Percentiles rank a stretch among this genome's conserved stretches.
These are phyloP conservation scores for Talaromyces amestolkiae DNA, from an alignment of 2,329 filamentous ascomycete species.

Conservation along the genomic window DNA sequence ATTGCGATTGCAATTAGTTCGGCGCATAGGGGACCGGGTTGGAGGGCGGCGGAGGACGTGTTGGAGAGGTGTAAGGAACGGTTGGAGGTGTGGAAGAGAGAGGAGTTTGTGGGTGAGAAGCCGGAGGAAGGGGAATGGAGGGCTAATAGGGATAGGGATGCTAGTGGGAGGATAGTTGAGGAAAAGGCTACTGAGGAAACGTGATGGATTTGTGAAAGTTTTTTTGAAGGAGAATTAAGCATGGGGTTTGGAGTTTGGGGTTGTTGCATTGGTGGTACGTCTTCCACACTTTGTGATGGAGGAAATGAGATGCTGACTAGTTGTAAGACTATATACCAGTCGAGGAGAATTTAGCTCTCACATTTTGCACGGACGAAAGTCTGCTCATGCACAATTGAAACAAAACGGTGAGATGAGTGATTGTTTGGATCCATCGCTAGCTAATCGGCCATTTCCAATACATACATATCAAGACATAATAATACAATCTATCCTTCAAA, in stretches of 20 bases:
- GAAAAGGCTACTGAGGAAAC: not conserved
- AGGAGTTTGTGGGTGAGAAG: conserved; percentile 72
- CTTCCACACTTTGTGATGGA: not conserved
- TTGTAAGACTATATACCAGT: not conserved
- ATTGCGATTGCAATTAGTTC: conserved; percentile 85
- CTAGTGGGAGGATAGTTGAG: conserved; percentile 38
- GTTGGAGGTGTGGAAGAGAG: conserved; percentile 94
- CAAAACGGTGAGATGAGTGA: conserved; percentile 15
- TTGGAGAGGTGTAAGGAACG: conserved; percentile 80
- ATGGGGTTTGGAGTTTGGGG: not conserved
- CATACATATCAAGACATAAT: not conserved
- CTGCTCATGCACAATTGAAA: not conserved
- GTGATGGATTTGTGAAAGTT: too few species aligned
- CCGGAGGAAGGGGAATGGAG: conserved; percentile 76
- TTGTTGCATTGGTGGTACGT: not conserved
- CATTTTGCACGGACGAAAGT: not conserved
- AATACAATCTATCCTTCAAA: not conserved
- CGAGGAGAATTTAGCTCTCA: too few species aligned
- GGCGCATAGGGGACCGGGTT: conserved; percentile 79
- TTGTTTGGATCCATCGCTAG: conserved; percentile 31
- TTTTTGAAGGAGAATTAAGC: not conserved
- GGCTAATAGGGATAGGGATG: conserved; percentile 74
- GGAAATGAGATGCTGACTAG: not conserved
- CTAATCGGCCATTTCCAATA: conserved; percentile 18
- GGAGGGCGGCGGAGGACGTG: conserved; percentile 84